Evolutionary conservation across 805 yeast species (phyloP), one percentile per base, ranked within the genome.

Genomic region (Metschnikowia lochheadii): DNA sequence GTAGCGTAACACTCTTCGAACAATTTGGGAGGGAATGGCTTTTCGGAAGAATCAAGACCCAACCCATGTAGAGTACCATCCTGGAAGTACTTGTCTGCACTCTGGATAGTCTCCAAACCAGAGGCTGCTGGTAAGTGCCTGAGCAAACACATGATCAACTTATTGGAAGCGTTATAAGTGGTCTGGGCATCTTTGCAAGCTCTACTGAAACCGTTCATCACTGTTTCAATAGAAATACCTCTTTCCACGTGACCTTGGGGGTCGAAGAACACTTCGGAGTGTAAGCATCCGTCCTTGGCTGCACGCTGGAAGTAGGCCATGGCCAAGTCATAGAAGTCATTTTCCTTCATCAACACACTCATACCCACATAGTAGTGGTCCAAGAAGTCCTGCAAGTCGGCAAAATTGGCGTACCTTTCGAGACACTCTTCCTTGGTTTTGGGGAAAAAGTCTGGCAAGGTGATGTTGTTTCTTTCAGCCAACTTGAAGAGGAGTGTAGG

Each of bases 191-290:
- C 76, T n/a, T 68, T 72, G 62, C 86, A 77, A 3, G 94, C 96
- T 59, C 78, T 77, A 54, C 79, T 67, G 62, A 88, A 81, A 5
- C 95, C 96, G 13, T 64, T 63, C 32, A 85, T 79, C 15, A 87
- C 88, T 2, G 72, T 66, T 8, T 82, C 85, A 39, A 86, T 69
- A 13, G 75, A 56, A 43, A 87, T 69, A 10, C 83, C 86, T 58
- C 95, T 75, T 49, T 81, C 83, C 29, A 86, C 76, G 60, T 87
- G 96, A 10, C 89, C 89, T 68, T 87, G 96, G 17, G 95, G 95
- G 63, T 87, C 96, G 58, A 85, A 87, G 65, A 87, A 87, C 1
- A 83, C 82, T 68, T 87, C 96, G 2, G 89, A 79, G 63, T 87
- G 95, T 49, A 66, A 67, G 47, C 85, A 71, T 15, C 87, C 87